phyloP scores from a whole-genome alignment of 257 asterid genomes.

The Solanum acaule region DNA sequence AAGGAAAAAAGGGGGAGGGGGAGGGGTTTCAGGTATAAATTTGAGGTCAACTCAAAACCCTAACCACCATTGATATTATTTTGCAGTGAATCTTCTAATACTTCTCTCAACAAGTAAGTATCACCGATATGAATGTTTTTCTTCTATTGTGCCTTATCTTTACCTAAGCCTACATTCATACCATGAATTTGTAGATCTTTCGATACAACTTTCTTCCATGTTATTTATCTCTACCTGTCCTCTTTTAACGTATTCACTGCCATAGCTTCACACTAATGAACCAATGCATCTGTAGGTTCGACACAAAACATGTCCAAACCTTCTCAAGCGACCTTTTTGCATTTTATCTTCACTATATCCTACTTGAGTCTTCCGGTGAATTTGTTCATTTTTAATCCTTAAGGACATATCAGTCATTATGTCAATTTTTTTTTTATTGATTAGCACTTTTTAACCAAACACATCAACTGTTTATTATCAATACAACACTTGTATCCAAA shows the following conservation, averaged over 20 bases:
- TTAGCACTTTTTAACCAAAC: neutral
- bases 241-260: neutral
- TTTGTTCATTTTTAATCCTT: neutral
- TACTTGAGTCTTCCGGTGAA: neutral
- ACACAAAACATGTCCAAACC: neutral
- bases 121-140: neutral
- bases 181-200: neutral
- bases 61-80: conserved; percentile 34
- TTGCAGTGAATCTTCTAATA: conserved; percentile 2
- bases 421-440: neutral
- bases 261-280: neutral
- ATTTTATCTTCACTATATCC: neutral
- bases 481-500: neutral
- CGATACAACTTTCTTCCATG: neutral
- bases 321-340: neutral
- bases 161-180: neutral
- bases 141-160: neutral
- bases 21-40: conserved; percentile 7
- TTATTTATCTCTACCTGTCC: neutral
- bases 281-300: neutral
- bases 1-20: neutral
- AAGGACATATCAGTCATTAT: neutral
- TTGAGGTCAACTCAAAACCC: conserved; percentile 39
- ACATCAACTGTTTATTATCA: neutral
- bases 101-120: neutral